These are phyloP conservation scores for Phytophthora kernoviae DNA, from an alignment of 352 stramenopile genomes.

Conservation along the genomic window DNA sequence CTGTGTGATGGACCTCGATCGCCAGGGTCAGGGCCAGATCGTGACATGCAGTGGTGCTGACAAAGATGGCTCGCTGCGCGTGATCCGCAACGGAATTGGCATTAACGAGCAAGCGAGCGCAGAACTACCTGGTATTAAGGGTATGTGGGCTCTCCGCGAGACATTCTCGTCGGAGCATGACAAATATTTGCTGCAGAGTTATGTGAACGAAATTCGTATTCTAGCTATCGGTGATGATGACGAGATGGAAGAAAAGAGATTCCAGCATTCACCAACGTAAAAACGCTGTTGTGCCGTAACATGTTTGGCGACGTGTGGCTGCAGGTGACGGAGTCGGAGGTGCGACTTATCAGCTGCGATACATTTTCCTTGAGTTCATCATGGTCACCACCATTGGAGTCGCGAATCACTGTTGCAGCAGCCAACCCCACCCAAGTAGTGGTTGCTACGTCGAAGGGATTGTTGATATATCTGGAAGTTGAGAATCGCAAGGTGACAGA, in stretches of 20 bases:
- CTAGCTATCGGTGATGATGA: conserved; percentile 92
- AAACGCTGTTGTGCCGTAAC: conserved; percentile 95
- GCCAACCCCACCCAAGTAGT: conserved; percentile 93
- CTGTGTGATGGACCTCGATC: conserved; percentile 95
- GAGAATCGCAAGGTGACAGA: conserved; percentile 62
- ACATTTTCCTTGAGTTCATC: conserved; percentile 67
- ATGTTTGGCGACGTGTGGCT: conserved; percentile 87
- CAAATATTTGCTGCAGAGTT: conserved; percentile 96
- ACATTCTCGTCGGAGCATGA: conserved; percentile 90
- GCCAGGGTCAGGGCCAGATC: conserved; percentile 94
- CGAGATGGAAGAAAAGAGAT: conserved; percentile 94
- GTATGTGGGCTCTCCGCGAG: conserved; percentile 95
- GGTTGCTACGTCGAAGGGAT: conserved; percentile 89
- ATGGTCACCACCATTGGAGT: conserved; percentile 71
- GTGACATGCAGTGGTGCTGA: conserved; percentile 97
- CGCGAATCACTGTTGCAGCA: conserved; percentile 82
- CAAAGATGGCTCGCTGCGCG: conserved; percentile 95
- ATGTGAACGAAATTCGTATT: conserved; percentile 96
- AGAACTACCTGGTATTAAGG: conserved; percentile 97
- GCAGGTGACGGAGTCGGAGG: conserved; percentile 94
- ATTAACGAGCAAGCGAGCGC: conserved; percentile 97
- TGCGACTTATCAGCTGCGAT: conserved; percentile 87
- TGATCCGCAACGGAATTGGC: conserved; percentile 99
- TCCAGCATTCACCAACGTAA: conserved; percentile 77
- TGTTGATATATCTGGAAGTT: conserved; percentile 91